Evolutionary conservation across 176 grass and related monocot species (phyloP).

Genomic region (Luzula sylvatica): DNA sequence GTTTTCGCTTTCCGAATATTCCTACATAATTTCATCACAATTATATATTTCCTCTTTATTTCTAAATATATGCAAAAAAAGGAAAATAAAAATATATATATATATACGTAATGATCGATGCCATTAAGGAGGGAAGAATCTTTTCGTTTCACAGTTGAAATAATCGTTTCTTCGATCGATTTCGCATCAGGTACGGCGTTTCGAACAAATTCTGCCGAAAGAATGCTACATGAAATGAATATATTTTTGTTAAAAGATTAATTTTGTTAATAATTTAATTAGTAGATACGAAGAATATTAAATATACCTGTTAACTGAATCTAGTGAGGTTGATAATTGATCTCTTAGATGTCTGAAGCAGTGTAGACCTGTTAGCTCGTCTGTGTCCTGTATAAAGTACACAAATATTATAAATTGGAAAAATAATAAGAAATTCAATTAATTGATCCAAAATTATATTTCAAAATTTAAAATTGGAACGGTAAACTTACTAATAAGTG

Average conservation of each 20-base stretch:
- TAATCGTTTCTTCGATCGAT: slow-evolving; percentile 60
- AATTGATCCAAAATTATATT: background rate
- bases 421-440: background rate
- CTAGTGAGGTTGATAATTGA: slow-evolving; percentile 65
- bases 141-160: slow-evolving; percentile 58
- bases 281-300: background rate
- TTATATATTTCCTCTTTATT: background rate
- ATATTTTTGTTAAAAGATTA: slow-evolving; percentile 52
- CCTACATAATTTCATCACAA: slow-evolving; percentile 22
- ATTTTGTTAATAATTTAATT: background rate
- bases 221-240: slow-evolving; percentile 98
- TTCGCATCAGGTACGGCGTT: slow-evolving; percentile 84
- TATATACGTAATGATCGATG: slow-evolving; percentile 59
- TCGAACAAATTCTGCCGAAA: slow-evolving; percentile 96
- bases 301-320: slow-evolving; percentile 77
- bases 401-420: slow-evolving; percentile 12
- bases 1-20: slow-evolving; percentile 52
- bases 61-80: background rate
- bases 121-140: slow-evolving; percentile 47
- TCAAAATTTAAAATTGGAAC: slow-evolving; percentile 3
- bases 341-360: slow-evolving; percentile 97
- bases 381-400: slow-evolving; percentile 63
- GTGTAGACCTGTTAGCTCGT: slow-evolving; percentile 88
- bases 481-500: slow-evolving; percentile 74
- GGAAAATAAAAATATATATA: slow-evolving; percentile 8